Percentiles rank a stretch among this genome's conserved stretches.
Conservation (phyloP, 352 stramenopile genomes). For the Phytophthora aleatoria region DNA sequence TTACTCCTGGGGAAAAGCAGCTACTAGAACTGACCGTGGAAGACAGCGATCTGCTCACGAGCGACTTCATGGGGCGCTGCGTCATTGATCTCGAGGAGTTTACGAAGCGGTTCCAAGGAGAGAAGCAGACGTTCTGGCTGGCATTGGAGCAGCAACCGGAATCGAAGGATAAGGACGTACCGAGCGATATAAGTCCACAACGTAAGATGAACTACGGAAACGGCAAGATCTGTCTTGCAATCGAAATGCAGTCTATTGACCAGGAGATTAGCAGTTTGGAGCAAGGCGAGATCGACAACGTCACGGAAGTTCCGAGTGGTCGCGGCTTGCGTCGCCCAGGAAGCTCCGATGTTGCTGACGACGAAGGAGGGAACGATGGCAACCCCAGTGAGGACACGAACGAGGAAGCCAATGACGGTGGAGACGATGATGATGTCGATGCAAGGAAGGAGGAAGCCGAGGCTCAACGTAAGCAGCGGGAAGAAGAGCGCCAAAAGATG, state of each 20-base stretch:
- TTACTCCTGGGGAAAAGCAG: conserved; percentile 44
- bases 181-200: conserved; percentile 54
- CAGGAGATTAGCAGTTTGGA: conserved; percentile 57
- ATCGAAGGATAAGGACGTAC: conserved; percentile 29
- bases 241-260: conserved; percentile 65
- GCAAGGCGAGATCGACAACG: conserved; percentile 75
- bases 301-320: conserved; percentile 54
- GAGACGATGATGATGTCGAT: conserved; percentile 41
- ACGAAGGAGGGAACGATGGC: conserved; percentile 29
- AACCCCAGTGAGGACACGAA: conserved; percentile 38
- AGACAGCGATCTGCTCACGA: conserved; percentile 70
- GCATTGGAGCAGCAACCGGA: conserved; percentile 59
- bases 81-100: conserved; percentile 75
- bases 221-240: conserved; percentile 69
- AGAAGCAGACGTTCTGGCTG: conserved; percentile 74
- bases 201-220: conserved; percentile 53
- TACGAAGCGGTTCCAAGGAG: conserved; percentile 40
- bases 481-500: conserved; percentile 80
- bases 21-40: conserved; percentile 62
- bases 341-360: conserved; percentile 10
- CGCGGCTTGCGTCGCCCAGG: conserved; percentile 38
- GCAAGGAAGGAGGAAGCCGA: conserved; percentile 46
- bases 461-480: conserved; percentile 61
- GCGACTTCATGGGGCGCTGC: conserved; percentile 76
- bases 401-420: conserved; percentile 38